Evolutionary conservation across 1,139 yeast species (phyloP).

Genomic region (Suhomyces anneliseae): DNA sequence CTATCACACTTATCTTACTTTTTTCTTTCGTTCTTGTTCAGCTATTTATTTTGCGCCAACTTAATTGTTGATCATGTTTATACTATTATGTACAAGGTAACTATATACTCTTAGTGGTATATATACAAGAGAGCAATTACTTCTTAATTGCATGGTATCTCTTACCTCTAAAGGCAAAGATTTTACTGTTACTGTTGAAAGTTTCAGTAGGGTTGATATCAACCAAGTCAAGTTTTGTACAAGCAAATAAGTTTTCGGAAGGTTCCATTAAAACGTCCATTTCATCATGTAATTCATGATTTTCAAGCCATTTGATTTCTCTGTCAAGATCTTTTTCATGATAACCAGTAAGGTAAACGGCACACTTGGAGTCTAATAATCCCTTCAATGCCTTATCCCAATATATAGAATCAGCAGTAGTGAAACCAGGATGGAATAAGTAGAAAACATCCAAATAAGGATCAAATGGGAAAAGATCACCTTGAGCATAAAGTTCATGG

Average conservation of each 20-base stretch:
- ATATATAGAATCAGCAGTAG: conserved; percentile 76
- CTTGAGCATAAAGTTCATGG: conserved; percentile 85
- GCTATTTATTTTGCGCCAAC: not conserved
- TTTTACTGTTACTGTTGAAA: conserved; percentile 84
- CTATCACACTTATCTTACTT: too few relatives aligned
- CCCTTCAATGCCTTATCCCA: conserved; percentile 88
- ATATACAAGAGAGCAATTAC: conserved; percentile 14
- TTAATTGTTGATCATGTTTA: not conserved
- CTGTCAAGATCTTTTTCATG: conserved; percentile 69
- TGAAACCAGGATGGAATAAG: conserved; percentile 93
- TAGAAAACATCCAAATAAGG: conserved; percentile 93
- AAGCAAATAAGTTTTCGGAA: conserved; percentile 69
- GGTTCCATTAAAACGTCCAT: conserved; percentile 80
- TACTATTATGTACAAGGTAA: conserved; percentile 4
- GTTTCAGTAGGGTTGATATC: conserved; percentile 90
- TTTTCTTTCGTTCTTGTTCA: too few relatives aligned
- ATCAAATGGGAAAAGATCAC: conserved; percentile 96
- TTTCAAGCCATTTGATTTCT: conserved; percentile 72
- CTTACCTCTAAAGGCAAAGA: conserved; percentile 94
- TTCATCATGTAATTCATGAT: conserved; percentile 61
- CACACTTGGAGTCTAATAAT: conserved; percentile 87
- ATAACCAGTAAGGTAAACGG: conserved; percentile 87
- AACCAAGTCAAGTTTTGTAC: conserved; percentile 92
- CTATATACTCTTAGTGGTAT: conserved; percentile 3
- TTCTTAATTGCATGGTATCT: conserved; percentile 79